Conservation (phyloP, 2,329 filamentous ascomycete genomes). For the Dactylellina parvicollis region DNA sequence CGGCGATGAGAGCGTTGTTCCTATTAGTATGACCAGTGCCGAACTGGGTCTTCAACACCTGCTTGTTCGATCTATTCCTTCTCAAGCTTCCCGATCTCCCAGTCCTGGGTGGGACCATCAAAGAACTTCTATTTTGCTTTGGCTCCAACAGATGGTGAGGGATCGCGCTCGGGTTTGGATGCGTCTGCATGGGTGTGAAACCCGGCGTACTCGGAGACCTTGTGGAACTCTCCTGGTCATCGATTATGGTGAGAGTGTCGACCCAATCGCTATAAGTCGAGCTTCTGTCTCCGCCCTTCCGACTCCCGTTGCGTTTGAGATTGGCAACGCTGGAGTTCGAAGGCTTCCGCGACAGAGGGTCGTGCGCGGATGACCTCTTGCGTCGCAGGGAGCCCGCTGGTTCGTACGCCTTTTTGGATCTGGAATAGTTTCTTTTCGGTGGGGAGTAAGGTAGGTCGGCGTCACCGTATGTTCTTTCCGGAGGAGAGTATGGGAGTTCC, state of each 20-base stretch:
- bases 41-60: conserved; percentile 4
- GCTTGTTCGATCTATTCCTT: conserved; percentile 11
- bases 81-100: neutral
- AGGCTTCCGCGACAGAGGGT: neutral
- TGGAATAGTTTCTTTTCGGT: conserved; percentile 9
- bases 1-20: conserved; percentile 37
- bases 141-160: neutral
- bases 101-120: conserved; percentile 11
- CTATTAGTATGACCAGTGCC: conserved; percentile 10
- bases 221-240: conserved; percentile 20
- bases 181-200: neutral
- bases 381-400: conserved; percentile 17
- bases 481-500: conserved; percentile 33
- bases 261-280: conserved; percentile 41
- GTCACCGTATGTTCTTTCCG: conserved; percentile 25
- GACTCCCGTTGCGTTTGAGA: conserved; percentile 8
- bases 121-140: neutral
- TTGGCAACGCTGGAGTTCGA: conserved; percentile 13
- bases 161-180: neutral
- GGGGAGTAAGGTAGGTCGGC: conserved; percentile 38
- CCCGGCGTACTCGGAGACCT: neutral
- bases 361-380: conserved; percentile 31
- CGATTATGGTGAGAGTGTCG: conserved; percentile 43
- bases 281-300: conserved; percentile 14
- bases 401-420: conserved; percentile 25